These are phyloP conservation scores for Phytophthora sp. DNA, from an alignment of 352 stramenopile species.

Conservation along the genomic window DNA sequence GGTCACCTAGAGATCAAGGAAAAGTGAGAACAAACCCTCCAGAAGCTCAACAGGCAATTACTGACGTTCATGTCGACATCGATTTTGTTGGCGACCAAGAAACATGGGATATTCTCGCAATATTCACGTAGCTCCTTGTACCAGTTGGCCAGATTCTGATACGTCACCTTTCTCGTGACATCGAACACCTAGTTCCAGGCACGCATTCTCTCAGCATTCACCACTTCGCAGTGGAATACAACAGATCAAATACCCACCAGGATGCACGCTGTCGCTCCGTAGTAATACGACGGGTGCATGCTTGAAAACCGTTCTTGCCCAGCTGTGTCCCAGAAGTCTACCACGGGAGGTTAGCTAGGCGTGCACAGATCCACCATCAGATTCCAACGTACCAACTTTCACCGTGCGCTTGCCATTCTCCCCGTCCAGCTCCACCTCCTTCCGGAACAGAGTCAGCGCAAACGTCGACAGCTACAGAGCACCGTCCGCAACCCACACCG, in stretches of 20 bases:
- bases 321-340: conserved; percentile 97
- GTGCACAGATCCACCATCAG: neutral
- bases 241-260: conserved; percentile 42
- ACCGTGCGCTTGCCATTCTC: conserved; percentile 51
- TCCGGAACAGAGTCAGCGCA: conserved; percentile 94
- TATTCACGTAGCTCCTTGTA: conserved; percentile 93
- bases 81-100: conserved; percentile 97
- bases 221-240: neutral
- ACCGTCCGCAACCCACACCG: neutral
- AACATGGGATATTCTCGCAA: conserved; percentile 92
- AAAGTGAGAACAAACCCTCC: neutral
- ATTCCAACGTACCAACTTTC: conserved; percentile 68
- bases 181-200: conserved; percentile 96
- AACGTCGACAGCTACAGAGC: conserved; percentile 91
- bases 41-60: neutral
- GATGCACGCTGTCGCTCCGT: conserved; percentile 94
- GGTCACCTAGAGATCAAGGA: conserved; percentile 78
- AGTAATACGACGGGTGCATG: conserved; percentile 97
- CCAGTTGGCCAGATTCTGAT: conserved; percentile 93
- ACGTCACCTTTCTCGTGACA: conserved; percentile 95
- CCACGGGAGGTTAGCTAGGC: neutral
- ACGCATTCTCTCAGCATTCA: neutral
- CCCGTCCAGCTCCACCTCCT: conserved; percentile 89
- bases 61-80: conserved; percentile 93
- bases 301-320: conserved; percentile 96